Percentiles rank a stretch among this genome's conserved stretches.
These are phyloP conservation scores for Agroathelia rolfsii DNA, from an alignment of 1,284 basidiomycete genomes.

Conservation along the genomic window DNA sequence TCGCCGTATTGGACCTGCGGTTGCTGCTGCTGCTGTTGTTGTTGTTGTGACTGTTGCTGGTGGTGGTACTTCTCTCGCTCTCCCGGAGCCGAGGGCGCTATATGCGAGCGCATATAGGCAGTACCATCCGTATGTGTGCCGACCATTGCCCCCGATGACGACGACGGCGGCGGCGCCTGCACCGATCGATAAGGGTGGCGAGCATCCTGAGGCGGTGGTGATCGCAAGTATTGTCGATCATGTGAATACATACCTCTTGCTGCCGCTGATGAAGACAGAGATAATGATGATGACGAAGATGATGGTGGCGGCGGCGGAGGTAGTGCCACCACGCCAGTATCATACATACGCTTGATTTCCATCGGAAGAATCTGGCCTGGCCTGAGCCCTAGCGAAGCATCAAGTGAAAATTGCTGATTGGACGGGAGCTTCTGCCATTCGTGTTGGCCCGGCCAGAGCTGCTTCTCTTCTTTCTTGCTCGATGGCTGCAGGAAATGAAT, in stretches of 20 bases:
- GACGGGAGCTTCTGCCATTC: background rate
- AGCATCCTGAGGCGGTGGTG: constrained; percentile 1
- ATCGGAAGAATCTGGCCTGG: constrained; percentile 44
- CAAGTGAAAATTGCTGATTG: constrained; percentile 4
- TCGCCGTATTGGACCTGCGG: too few relatives aligned
- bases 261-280: too few relatives aligned
- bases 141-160: too few relatives aligned
- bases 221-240: constrained; percentile 6
- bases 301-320: background rate
- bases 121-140: too few relatives aligned
- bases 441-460: constrained; percentile 8
- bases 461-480: constrained; percentile 11
- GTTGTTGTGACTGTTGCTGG: too few relatives aligned
- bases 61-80: too few relatives aligned
- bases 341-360: constrained; percentile 4
- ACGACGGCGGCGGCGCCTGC: constrained; percentile 9
- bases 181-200: background rate
- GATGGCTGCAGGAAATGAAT: too few relatives aligned
- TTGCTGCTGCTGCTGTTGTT: too few relatives aligned
- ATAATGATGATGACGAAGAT: too few relatives aligned
- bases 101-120: too few relatives aligned
- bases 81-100: too few relatives aligned
- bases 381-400: constrained; percentile 33
- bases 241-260: constrained; percentile 5
- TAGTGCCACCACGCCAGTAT: too few relatives aligned